Conservation (phyloP, 2,329 filamentous ascomycete genomes). For the Thelonectria rubi region DNA sequence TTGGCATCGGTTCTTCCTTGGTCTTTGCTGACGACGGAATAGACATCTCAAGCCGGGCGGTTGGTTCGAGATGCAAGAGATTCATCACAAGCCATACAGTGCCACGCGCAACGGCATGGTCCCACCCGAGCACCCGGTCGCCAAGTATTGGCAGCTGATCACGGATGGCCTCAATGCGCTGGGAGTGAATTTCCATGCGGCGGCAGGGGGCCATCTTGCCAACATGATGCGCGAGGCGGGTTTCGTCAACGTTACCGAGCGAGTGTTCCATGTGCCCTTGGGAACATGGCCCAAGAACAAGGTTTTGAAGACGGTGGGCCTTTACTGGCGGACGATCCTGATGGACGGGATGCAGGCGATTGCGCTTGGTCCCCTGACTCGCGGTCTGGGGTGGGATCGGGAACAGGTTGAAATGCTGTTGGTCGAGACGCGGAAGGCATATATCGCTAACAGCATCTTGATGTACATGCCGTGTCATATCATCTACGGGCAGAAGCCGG, state of each 20-base stretch:
- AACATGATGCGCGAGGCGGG: conserved; percentile 59
- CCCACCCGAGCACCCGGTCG: conserved; percentile 51
- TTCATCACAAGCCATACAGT: conserved; percentile 59
- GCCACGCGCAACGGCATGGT: conserved; percentile 52
- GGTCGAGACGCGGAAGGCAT: conserved; percentile 58
- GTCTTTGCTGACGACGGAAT: conserved; percentile 1
- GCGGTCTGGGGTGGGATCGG: conserved; percentile 57
- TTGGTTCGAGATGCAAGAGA: conserved; percentile 65
- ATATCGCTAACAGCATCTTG: conserved; percentile 54
- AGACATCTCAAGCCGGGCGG: conserved; percentile 63
- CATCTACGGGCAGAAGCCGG: conserved; percentile 63
- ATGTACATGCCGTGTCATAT: conserved; percentile 66
- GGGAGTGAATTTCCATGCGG: conserved; percentile 58
- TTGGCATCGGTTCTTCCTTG: neutral
- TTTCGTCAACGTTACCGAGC: conserved; percentile 61
- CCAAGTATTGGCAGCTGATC: conserved; percentile 58
- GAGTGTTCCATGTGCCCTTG: conserved; percentile 61
- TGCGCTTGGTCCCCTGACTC: conserved; percentile 61
- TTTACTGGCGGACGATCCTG: conserved; percentile 61
- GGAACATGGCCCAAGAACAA: conserved; percentile 64
- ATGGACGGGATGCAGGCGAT: conserved; percentile 61
- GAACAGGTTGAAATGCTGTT: conserved; percentile 60
- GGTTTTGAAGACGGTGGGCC: conserved; percentile 59
- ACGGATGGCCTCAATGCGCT: conserved; percentile 54
- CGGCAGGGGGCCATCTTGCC: conserved; percentile 53